Evolutionary conservation across 1,284 basidiomycete genomes (phyloP), one percentile per base, ranked within the genome.

Genomic region (Ustilago sp.): DNA sequence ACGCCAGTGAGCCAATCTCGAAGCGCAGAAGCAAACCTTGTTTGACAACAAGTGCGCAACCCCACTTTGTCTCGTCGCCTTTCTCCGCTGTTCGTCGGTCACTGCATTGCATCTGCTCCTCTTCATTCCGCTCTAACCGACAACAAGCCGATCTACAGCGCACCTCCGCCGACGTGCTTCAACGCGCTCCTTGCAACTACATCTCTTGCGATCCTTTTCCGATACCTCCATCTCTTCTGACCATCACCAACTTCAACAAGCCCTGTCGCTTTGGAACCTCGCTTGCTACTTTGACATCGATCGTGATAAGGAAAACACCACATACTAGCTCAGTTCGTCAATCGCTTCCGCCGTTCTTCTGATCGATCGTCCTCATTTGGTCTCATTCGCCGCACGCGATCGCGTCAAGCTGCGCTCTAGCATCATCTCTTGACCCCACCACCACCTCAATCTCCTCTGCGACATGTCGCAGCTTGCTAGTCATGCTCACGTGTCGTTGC

Each of bases 401-500:
- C 45, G 36, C 39, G 2, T 6, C 39, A 28, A 28, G 28, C 28
- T 32, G 48, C 9, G 28, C 28, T 5, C 4, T 6, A 13, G 23
- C 55, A 11, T 34, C 32, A 17, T 19, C 47, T 1, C 17, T 28
- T 12, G 15, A 43, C 19, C 11, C n/a, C 15, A 15, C 28, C 32
- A 47, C 19, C 48, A 48, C 19, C 7, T 2, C 41, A 13, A 36
- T 38, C 51, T 52, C 47, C 31, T 41, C 51, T 47, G 57, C 68
- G 74, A 52, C 58, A 77, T 77, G 74, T 69, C 74, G 63, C 65
- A 68, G 51, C 45, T 59, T 55, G 51, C 47, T 51, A 45, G 47
- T 45, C 60, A 77, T 63, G 77, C 77, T 23, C 74, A 69, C 8
- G 80, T 83, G 39, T 75, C 81, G 3, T 64, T 83, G 38, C 81